Evolutionary conservation across 192 early-diverging fungal genomes (phyloP).

Genomic region (Coemansia sp.): DNA sequence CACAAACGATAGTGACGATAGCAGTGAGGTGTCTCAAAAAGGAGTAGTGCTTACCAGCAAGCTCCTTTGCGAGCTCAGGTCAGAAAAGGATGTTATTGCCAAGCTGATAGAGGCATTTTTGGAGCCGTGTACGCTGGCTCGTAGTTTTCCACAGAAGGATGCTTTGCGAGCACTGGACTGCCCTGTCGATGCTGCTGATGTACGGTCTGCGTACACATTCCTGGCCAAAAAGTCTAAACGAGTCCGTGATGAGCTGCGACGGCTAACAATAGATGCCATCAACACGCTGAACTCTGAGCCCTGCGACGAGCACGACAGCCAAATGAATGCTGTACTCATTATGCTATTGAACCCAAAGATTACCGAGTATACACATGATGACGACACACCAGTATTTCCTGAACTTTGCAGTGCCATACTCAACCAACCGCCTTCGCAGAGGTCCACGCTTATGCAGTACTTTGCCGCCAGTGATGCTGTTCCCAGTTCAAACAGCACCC

Average conservation of each 20-base stretch:
- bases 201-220: slow-evolving; percentile 26
- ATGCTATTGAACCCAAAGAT: slow-evolving; percentile 43
- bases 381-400: slow-evolving; percentile 29
- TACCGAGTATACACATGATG: slow-evolving; percentile 26
- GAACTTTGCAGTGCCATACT: slow-evolving; percentile 47
- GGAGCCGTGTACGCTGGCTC: slow-evolving; percentile 48
- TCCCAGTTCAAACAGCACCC: not conserved
- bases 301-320: slow-evolving; percentile 46
- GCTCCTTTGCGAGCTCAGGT: slow-evolving; percentile 14
- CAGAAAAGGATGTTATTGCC: slow-evolving; percentile 27
- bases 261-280: slow-evolving; percentile 25
- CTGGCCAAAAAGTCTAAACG: slow-evolving; percentile 10
- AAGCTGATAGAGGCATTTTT: slow-evolving; percentile 37
- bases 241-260: slow-evolving; percentile 27
- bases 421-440: slow-evolving; percentile 24
- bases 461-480: slow-evolving; percentile 11
- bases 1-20: not conserved
- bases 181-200: slow-evolving; percentile 45
- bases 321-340: slow-evolving; percentile 45
- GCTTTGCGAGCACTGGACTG: slow-evolving; percentile 22
- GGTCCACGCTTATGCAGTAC: slow-evolving; percentile 33
- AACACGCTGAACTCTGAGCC: slow-evolving; percentile 38
- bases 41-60: slow-evolving; percentile 27
- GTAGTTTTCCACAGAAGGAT: slow-evolving; percentile 45
- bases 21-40: not conserved